A percentile compares a stretch with the other conserved stretches of the same genome.
Evolutionary conservation across 495 filamentous ascomycete species (phyloP).

Genomic region (Beverwykella pulmonaria): DNA sequence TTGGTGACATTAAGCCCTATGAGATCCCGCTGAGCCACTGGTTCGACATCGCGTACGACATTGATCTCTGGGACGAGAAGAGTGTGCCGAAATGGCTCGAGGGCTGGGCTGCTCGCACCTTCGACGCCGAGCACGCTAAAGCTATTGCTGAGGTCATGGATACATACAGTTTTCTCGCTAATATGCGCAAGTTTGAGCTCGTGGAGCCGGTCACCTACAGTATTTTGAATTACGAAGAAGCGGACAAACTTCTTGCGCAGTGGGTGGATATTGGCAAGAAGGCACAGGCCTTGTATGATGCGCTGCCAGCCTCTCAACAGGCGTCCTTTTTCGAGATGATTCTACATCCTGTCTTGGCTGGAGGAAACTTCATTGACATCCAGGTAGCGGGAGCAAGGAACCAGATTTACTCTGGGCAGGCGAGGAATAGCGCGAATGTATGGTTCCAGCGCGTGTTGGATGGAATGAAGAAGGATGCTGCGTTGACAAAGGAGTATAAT

Average conservation of each 20-base stretch:
- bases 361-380: conserved; percentile 62
- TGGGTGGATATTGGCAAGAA: conserved; percentile 60
- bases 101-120: conserved; percentile 63
- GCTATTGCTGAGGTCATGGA: conserved; percentile 60
- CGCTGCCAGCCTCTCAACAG: conserved; percentile 52
- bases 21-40: conserved; percentile 71
- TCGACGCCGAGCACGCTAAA: conserved; percentile 54
- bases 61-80: conserved; percentile 54
- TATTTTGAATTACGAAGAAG: conserved; percentile 71
- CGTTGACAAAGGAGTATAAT: conserved; percentile 65
- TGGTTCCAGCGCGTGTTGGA: conserved; percentile 61
- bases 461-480: conserved; percentile 62
- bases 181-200: conserved; percentile 69
- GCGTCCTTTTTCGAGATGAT: conserved; percentile 71
- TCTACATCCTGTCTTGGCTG: conserved; percentile 67
- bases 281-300: conserved; percentile 60
- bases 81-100: conserved; percentile 60
- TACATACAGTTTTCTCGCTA: conserved; percentile 64
- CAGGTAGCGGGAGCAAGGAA: conserved; percentile 65
- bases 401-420: conserved; percentile 63
- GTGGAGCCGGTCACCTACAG: conserved; percentile 66
- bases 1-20: conserved; percentile 72
- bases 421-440: conserved; percentile 66
- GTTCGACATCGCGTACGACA: conserved; percentile 68
- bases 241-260: conserved; percentile 63